A percentile compares a stretch with the other conserved stretches of the same genome.
Conservation (phyloP, 2,329 filamentous ascomycete genomes). For the Bertia moriformis region DNA sequence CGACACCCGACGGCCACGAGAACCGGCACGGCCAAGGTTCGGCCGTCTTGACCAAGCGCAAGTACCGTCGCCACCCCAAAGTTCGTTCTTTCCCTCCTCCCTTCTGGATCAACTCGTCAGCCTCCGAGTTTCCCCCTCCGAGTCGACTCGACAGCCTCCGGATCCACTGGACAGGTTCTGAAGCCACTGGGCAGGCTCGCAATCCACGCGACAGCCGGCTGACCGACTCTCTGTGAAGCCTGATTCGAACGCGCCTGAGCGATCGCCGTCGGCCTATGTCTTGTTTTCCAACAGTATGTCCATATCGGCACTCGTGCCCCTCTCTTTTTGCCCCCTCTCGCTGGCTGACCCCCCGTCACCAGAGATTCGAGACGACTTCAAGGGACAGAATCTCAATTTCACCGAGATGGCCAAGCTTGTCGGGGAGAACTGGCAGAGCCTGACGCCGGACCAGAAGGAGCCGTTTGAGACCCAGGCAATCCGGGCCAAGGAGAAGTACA, state of each 20-base stretch:
- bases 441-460: constrained; percentile 54
- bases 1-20: constrained; percentile 27
- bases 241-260: constrained; percentile 66
- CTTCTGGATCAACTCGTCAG: no score
- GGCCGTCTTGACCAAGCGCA: constrained; percentile 10
- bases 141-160: no score
- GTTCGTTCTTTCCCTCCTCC: no score
- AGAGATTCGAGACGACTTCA: constrained; percentile 67
- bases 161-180: no score
- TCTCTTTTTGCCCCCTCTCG: background rate
- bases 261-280: constrained; percentile 71
- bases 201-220: no score
- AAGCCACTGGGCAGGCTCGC: no score
- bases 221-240: constrained; percentile 30
- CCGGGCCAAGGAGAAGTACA: constrained; percentile 62
- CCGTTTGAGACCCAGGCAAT: constrained; percentile 60
- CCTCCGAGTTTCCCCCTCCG: no score
- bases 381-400: constrained; percentile 63
- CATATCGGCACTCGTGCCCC: constrained; percentile 7
- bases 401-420: constrained; percentile 74
- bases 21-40: constrained; percentile 1
- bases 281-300: constrained; percentile 70
- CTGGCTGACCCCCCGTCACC: constrained; percentile 2
- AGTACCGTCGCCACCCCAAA: constrained; percentile 10
- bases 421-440: constrained; percentile 67